Evolutionary conservation across 1,139 yeast species (phyloP).

Genomic region (Yamadazyma oceani): DNA sequence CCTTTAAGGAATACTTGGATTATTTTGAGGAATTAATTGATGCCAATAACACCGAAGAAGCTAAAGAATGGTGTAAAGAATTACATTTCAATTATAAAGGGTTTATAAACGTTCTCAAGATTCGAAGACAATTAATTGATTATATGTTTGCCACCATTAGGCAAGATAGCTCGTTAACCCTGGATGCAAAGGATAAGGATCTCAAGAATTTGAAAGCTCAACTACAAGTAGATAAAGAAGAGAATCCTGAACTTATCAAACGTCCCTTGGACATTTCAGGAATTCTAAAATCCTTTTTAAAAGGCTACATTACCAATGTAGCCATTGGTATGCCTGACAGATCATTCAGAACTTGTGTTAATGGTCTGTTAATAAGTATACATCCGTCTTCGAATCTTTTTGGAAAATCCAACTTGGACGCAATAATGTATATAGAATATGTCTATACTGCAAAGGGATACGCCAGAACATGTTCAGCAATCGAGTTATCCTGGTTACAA

Average conservation of each 20-base stretch:
- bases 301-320: slow-evolving; percentile 80
- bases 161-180: slow-evolving; percentile 35
- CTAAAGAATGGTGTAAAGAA: slow-evolving; percentile 81
- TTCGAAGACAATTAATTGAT: slow-evolving; percentile 70
- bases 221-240: slow-evolving; percentile 22
- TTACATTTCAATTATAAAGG: slow-evolving; percentile 76
- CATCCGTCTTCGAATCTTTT: slow-evolving; percentile 92
- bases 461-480: slow-evolving; percentile 84
- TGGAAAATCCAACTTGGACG: slow-evolving; percentile 75
- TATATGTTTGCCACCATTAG: slow-evolving; percentile 58
- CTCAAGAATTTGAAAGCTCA: slow-evolving; percentile 29
- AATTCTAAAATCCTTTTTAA: slow-evolving; percentile 73
- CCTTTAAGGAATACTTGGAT: slow-evolving; percentile 76
- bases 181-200: slow-evolving; percentile 28
- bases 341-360: slow-evolving; percentile 79
- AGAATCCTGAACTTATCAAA: slow-evolving; percentile 24
- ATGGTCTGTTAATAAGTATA: slow-evolving; percentile 78
- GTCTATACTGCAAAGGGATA: slow-evolving; percentile 92
- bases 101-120: slow-evolving; percentile 71
- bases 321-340: slow-evolving; percentile 96
- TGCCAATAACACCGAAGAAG: slow-evolving; percentile 41
- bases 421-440: slow-evolving; percentile 91
- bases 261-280: slow-evolving; percentile 52
- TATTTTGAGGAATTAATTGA: slow-evolving; percentile 52
- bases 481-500: slow-evolving; percentile 83